Base-by-base conservation (phyloP, 1,284 basidiomycete genomes). In the Somion occarium region DNA sequence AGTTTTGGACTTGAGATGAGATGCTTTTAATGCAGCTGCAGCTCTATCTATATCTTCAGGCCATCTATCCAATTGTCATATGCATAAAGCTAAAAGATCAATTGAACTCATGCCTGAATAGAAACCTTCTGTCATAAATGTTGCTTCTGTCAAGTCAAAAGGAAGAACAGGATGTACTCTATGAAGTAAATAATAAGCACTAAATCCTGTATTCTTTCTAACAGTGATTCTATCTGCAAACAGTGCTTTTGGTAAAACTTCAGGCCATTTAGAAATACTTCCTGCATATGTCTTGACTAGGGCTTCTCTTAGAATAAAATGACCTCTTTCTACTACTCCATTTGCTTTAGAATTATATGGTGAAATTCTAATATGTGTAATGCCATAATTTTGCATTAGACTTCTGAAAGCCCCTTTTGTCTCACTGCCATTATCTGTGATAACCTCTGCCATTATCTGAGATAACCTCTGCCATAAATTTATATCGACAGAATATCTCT, bases 401-500 rank as follows among this genome's bases (percentile, higher is more conserved):
- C 2, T 5, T 2, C 15, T 34, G 45, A 55, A 56, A 2, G 62
- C 64, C 18, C 43, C 52, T 38, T 55, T 48, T 2, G 60, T 52
- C 50, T 64, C 59, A 9, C 53, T 18, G 9, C 68, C 64, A 56
- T 70, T 71, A 44, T 72, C 69, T 0, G 67, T 71, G 1, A 68
- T 69, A 0, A 69, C 61, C 53, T 73, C 65, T 0, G 73, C 60
- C 1, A 59, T 44, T 0, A 71, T 55, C n/a, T n/a, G n/a, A n/a
- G n/a, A n/a, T n/a, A n/a, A n/a, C n/a, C n/a, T n/a, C n/a, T n/a
- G n/a, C n/a, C n/a, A n/a, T n/a, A n/a, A n/a, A n/a, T 3, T 69
- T 69, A 63, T 69, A 70, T 30, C 63, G 45, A 46, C 65, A 70
- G 18, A 66, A 58, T 7, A 71, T 61, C 25, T 69, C 5, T 69